A percentile compares a stretch with the other conserved stretches of the same genome.
Evolutionary conservation across 2,329 filamentous ascomycete genomes (phyloP).

Genomic region (Fusarium sp.): DNA sequence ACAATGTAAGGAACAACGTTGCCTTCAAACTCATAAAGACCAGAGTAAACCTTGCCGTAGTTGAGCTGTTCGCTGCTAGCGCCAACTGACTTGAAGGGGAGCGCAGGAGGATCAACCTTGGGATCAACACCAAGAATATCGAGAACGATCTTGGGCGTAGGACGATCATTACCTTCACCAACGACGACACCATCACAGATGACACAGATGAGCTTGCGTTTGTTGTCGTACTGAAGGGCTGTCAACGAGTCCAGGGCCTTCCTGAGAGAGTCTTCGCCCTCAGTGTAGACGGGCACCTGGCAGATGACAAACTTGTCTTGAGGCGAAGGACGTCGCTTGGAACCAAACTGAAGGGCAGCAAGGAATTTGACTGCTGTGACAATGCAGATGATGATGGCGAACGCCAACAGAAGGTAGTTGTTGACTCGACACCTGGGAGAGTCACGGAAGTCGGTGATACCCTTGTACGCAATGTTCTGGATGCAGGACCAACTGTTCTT

Average conservation of each 20-base stretch:
- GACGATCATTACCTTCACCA: constrained; percentile 93
- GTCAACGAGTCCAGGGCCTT: constrained; percentile 96
- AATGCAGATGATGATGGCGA: constrained; percentile 83
- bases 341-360: constrained; percentile 91
- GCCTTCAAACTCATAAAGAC: constrained; percentile 96
- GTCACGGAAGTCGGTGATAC: constrained; percentile 86
- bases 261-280: constrained; percentile 93
- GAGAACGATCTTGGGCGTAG: constrained; percentile 96
- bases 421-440: constrained; percentile 83
- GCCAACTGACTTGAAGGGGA: constrained; percentile 94
- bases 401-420: constrained; percentile 88
- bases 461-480: constrained; percentile 84
- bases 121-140: constrained; percentile 98
- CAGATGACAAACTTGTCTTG: constrained; percentile 99
- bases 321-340: constrained; percentile 86
- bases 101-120: constrained; percentile 92
- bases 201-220: constrained; percentile 94
- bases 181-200: constrained; percentile 98
- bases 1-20: constrained; percentile 98
- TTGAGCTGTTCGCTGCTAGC: constrained; percentile 92
- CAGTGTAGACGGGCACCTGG: constrained; percentile 96
- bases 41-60: constrained; percentile 98
- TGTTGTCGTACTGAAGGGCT: constrained; percentile 96
- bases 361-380: constrained; percentile 92
- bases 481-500: constrained; percentile 82